Evolutionary conservation across 2,329 filamentous ascomycete genomes (phyloP).

Genomic region (Sarocladiaceae sp.): DNA sequence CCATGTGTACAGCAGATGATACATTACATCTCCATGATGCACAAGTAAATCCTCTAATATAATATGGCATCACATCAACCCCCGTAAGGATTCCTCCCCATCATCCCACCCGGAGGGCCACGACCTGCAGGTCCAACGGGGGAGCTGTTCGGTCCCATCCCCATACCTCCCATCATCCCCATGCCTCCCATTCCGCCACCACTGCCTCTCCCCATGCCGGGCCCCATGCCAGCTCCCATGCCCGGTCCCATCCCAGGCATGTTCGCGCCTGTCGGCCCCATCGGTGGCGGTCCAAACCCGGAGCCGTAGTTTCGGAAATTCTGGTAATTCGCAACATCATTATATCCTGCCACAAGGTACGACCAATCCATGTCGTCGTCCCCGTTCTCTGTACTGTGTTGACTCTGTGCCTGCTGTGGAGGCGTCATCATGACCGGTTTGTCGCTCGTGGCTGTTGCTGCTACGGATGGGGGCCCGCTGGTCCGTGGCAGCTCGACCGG

Average conservation of each 20-base stretch:
- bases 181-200: not conserved
- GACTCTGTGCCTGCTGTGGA: constrained; percentile 18
- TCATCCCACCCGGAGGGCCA: constrained; percentile 5
- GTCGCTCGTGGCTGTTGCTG: constrained; percentile 15
- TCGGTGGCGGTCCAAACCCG: constrained; percentile 14
- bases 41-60: too few species aligned
- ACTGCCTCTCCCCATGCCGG: not conserved
- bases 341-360: constrained; percentile 37
- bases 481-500: constrained; percentile 20
- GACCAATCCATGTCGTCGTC: constrained; percentile 43
- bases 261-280: constrained; percentile 13
- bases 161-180: not conserved
- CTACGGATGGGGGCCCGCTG: constrained; percentile 9
- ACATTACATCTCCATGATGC: too few species aligned
- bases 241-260: constrained; percentile 14
- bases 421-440: constrained; percentile 26
- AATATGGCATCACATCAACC: not conserved
- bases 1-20: too few species aligned
- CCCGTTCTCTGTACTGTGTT: constrained; percentile 13
- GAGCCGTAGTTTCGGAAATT: constrained; percentile 23
- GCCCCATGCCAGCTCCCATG: constrained; percentile 7
- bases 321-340: constrained; percentile 24
- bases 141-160: not conserved
- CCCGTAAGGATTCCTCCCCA: not conserved
- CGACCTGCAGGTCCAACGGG: not conserved